phyloP scores from a whole-genome alignment of 2,329 filamentous ascomycete species.

The Teratosphaeriaceae sp. region DNA sequence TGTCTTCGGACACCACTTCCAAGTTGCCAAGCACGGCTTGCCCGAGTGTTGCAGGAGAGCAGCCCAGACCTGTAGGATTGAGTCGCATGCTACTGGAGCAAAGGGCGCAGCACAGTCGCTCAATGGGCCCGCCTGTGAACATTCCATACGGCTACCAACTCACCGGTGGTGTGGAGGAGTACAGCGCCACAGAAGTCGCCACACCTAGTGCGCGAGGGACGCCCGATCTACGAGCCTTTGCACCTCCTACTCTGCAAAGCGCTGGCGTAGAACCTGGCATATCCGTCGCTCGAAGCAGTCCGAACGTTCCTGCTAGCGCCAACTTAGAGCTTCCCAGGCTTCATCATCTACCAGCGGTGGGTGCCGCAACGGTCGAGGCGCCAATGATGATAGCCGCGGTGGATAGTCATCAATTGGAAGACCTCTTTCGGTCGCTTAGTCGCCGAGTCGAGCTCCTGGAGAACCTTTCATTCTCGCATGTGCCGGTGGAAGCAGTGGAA shows the following conservation, averaged over 20 bases:
- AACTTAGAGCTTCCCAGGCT: too few relatives aligned
- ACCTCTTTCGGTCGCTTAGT: constrained; percentile 44
- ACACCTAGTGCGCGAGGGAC: constrained; percentile 40
- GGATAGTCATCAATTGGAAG: constrained; percentile 31
- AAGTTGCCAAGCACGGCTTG: constrained; percentile 25
- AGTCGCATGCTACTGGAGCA: constrained; percentile 8
- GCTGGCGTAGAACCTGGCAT: background rate
- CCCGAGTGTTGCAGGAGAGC: constrained; percentile 24
- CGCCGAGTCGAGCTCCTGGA: constrained; percentile 63
- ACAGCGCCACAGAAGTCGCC: constrained; percentile 42
- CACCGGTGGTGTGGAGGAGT: constrained; percentile 30
- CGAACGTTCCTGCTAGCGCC: background rate
- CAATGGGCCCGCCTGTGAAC: constrained; percentile 25
- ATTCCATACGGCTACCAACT: constrained; percentile 16
- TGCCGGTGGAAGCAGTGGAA: constrained; percentile 61
- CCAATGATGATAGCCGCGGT: too few relatives aligned
- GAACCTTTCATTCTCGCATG: constrained; percentile 60
- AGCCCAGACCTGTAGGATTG: constrained; percentile 7
- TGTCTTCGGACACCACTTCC: constrained; percentile 16
- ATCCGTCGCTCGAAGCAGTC: background rate
- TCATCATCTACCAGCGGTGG: too few relatives aligned
- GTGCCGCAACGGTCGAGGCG: too few relatives aligned
- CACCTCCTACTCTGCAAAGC: background rate
- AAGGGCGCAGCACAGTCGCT: constrained; percentile 6
- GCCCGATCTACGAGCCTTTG: constrained; percentile 26